Percentiles rank a stretch among this genome's conserved stretches.
Conservation (phyloP, 2,329 filamentous ascomycete species). For the Pseudogymnoascus sp. region DNA sequence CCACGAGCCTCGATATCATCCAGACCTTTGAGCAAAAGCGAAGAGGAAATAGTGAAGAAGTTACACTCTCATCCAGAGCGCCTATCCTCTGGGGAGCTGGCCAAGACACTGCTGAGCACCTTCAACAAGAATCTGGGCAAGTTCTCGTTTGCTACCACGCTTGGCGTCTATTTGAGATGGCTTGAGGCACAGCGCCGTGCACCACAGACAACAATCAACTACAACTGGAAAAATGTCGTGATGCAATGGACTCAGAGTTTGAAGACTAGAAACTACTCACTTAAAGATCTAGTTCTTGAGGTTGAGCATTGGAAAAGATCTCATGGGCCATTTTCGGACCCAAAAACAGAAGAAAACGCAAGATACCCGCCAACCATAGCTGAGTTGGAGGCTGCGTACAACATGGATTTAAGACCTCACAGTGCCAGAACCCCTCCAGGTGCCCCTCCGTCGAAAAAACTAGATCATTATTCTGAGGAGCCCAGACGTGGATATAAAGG, state of each 20-base stretch:
- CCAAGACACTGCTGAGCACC: slow-evolving; percentile 16
- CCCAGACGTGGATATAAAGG: neutral
- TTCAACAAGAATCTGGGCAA: slow-evolving; percentile 17
- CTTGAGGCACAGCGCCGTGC: slow-evolving; percentile 21
- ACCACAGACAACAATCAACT: slow-evolving; percentile 13
- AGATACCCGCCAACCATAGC: slow-evolving; percentile 4
- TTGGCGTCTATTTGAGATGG: slow-evolving; percentile 23
- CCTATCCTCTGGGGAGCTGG: slow-evolving; percentile 18
- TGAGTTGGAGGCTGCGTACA: neutral
- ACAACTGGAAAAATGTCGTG: slow-evolving; percentile 21
- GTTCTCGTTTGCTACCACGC: slow-evolving; percentile 13
- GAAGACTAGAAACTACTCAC: slow-evolving; percentile 14
- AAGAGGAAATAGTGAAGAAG: neutral
- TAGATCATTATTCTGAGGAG: neutral
- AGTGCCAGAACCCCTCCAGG: neutral
- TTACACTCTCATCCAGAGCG: neutral
- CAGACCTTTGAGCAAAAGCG: neutral
- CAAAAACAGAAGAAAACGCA: neutral
- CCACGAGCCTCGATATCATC: neutral
- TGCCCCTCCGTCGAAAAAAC: neutral
- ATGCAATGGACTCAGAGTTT: slow-evolving; percentile 23
- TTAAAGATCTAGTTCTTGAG: slow-evolving; percentile 15
- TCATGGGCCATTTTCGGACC: neutral
- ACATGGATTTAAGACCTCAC: neutral
- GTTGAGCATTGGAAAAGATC: slow-evolving; percentile 18